Evolutionary conservation across 2,329 filamentous ascomycete species (phyloP).

Genomic region (Diaporthe ilicicola): DNA sequence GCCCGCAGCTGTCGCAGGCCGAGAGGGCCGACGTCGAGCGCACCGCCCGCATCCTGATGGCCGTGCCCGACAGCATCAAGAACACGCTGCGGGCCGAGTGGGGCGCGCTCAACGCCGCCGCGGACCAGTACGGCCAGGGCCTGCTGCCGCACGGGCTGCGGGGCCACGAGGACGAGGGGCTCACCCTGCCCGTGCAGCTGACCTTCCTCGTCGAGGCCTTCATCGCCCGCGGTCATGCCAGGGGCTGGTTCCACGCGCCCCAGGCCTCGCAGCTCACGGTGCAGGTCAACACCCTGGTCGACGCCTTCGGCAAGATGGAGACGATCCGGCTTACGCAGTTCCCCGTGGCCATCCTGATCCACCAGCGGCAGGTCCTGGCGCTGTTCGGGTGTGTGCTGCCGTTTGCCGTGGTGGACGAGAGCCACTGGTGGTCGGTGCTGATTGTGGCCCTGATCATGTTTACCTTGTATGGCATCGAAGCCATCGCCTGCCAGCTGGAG

Average conservation of each 20-base stretch:
- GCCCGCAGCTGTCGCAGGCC: background rate
- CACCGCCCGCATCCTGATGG: conserved; percentile 19
- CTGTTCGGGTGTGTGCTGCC: conserved; percentile 22
- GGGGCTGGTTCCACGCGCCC: conserved; percentile 24
- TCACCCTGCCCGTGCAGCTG: conserved; percentile 21
- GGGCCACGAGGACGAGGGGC: conserved; percentile 20
- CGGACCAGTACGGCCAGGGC: conserved; percentile 8
- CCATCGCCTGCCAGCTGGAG: conserved; percentile 22
- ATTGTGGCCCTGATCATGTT: conserved; percentile 19
- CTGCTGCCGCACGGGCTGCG: background rate
- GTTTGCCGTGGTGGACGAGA: conserved; percentile 24
- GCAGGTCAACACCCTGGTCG: conserved; percentile 21
- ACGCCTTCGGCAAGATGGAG: conserved; percentile 21
- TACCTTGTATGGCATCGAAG: conserved; percentile 21
- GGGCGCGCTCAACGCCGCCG: conserved; percentile 2
- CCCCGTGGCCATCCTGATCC: conserved; percentile 22
- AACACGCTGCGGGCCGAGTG: conserved; percentile 25
- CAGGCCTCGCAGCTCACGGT: conserved; percentile 26
- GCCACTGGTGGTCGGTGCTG: conserved; percentile 26
- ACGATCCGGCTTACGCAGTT: conserved; percentile 23
- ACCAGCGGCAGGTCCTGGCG: conserved; percentile 23
- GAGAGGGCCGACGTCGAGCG: conserved; percentile 22
- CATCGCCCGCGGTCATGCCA: conserved; percentile 15
- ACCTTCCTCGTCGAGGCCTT: conserved; percentile 18
- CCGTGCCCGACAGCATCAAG: conserved; percentile 23